Conservation (phyloP, 2,329 filamentous ascomycete genomes). For the Epichloe brachyelytri region DNA sequence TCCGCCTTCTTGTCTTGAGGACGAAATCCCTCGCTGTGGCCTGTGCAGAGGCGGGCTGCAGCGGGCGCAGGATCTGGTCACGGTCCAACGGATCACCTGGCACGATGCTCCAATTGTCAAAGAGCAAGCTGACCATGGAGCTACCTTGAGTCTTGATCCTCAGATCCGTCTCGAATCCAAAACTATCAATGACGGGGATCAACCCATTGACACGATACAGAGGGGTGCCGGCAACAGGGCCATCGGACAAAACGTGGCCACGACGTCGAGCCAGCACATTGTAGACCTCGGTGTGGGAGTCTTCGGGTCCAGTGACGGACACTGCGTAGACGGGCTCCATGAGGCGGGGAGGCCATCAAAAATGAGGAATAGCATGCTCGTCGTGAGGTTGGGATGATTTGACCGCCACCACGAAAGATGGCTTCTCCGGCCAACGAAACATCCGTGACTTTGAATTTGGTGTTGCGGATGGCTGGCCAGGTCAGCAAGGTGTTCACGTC, state of each 20-base stretch:
- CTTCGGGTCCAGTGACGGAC: conserved; percentile 83
- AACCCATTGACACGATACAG: conserved; percentile 85
- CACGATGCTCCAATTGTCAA: conserved; percentile 92
- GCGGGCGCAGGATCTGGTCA: conserved; percentile 64
- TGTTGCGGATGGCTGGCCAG: conserved; percentile 74
- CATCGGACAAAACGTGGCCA: conserved; percentile 89
- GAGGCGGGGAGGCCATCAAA: conserved; percentile 87
- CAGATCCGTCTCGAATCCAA: conserved; percentile 95
- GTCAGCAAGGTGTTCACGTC: conserved; percentile 2
- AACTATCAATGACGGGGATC: conserved; percentile 91
- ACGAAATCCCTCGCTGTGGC: conserved; percentile 92
- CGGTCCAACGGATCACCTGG: conserved; percentile 90
- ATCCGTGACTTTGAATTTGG: conserved; percentile 93
- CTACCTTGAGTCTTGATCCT: conserved; percentile 91
- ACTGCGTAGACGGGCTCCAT: conserved; percentile 96
- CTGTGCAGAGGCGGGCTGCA: conserved; percentile 80
- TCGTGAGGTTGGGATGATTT: conserved; percentile 91
- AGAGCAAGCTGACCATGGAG: conserved; percentile 80
- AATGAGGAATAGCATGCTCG: conserved; percentile 93
- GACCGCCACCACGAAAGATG: conserved; percentile 88
- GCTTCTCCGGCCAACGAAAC: conserved; percentile 75
- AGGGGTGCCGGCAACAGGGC: conserved; percentile 85
- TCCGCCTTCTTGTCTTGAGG: conserved; percentile 83
- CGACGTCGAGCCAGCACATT: conserved; percentile 79
- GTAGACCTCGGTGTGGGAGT: conserved; percentile 79